Evolutionary conservation across 2,329 filamentous ascomycete species (phyloP), one percentile per base, ranked within the genome.

Genomic region (Cercospora zeina): DNA sequence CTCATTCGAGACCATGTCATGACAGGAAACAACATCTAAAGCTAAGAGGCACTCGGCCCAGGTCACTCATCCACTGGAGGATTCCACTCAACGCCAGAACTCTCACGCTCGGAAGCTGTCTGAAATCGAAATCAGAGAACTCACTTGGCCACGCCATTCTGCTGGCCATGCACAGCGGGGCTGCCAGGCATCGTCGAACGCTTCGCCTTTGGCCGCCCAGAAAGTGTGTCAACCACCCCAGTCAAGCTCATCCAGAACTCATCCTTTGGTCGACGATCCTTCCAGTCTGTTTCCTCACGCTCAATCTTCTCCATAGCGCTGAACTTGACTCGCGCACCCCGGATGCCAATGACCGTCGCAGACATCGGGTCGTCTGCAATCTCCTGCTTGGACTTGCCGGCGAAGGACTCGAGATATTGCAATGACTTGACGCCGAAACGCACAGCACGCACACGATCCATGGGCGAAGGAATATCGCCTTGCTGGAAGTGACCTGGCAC

Each of bases 401-500:
- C 87, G 71, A 87, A 96, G 21, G 78, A 77, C 78, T 99, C 95
- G 3, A 99, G 81, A 74, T 96, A 92, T 80, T 96, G 87, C 74
- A 97, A 89, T 75, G 91, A 96, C 79, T 93, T 93, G 77, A 97
- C 95, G 9, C 93, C 91, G 72, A 99, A 87, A 55, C 95, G 85
- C 24, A 96, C 89, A 1, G 95, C 93, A 51, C 95, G 87, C 71
- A 93, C 93, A 59, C 95, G 89, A 78, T 99, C 95, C 93, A 99
- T 97, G 6, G 95, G 87, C 2, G 91, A 96, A 0, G 95, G 95
- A 47, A 90, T 91, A 62, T 91, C 92, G 69, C 93, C 93, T 79
- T 97, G 93, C 77, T 97, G 93, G 68, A 96, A 93, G 78, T 97
- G 93, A 13, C 93, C 93, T 0, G 93, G 93, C 55, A 96, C 93